phyloP scores from a whole-genome alignment of 2,329 filamentous ascomycete genomes.

The Sporothrix sp. region DNA sequence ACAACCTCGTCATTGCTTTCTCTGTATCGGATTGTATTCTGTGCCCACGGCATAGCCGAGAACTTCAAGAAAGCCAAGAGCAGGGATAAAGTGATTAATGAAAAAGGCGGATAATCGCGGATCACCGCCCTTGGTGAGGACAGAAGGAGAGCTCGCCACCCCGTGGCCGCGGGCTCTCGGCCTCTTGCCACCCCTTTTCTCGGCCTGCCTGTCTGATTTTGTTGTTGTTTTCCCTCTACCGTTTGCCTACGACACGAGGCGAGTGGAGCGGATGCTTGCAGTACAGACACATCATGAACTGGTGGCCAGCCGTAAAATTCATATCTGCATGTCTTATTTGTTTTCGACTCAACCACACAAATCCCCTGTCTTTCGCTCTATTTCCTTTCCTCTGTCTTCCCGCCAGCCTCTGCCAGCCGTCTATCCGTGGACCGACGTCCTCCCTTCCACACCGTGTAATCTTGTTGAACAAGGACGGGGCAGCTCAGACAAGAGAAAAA shows the following conservation, averaged over 20 bases:
- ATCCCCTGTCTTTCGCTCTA: neutral
- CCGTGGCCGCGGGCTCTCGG: too few species aligned
- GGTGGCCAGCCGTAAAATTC: conserved; percentile 1
- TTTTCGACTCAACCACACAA: neutral
- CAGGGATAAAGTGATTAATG: neutral
- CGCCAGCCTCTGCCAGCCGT: conserved; percentile 2
- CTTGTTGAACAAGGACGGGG: conserved; percentile 2
- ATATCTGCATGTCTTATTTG: conserved; percentile 4
- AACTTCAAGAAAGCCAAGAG: neutral
- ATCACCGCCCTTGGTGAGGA: neutral
- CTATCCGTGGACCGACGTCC: conserved; percentile 4
- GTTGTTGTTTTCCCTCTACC: neutral
- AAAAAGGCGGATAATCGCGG: conserved; percentile 4
- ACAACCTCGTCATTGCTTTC: neutral
- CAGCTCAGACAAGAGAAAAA: neutral
- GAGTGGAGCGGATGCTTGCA: conserved; percentile 14
- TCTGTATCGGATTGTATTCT: neutral
- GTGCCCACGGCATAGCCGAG: conserved; percentile 1
- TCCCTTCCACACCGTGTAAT: neutral
- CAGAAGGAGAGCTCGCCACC: neutral
- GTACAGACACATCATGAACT: conserved; percentile 12
- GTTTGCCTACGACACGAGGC: conserved; percentile 4
- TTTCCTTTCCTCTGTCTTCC: neutral
- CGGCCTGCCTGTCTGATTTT: neutral
- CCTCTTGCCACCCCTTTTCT: neutral